Evolutionary conservation across 306 rosid genomes (phyloP).

Genomic region (Dalbergia cultrata): DNA sequence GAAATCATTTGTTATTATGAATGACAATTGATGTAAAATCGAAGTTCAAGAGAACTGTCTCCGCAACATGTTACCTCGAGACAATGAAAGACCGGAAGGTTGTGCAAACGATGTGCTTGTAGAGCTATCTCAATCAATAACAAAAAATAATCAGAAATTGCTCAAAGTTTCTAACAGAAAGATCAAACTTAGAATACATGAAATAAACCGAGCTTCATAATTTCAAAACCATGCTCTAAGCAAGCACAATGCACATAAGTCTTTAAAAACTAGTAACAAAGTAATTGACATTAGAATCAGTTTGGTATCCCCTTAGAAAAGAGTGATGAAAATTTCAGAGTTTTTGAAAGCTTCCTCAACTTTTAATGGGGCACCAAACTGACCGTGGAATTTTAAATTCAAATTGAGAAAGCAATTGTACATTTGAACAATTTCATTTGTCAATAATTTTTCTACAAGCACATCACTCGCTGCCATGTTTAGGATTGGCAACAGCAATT

Average conservation of each 20-base stretch:
- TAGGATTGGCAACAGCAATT: slow-evolving; percentile 27
- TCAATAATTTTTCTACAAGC: neutral
- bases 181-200: slow-evolving; percentile 33
- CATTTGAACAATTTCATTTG: neutral
- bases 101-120: slow-evolving; percentile 91
- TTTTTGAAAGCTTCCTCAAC: neutral
- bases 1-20: slow-evolving; percentile 30
- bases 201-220: slow-evolving; percentile 21
- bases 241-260: slow-evolving; percentile 17
- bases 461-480: slow-evolving; percentile 21
- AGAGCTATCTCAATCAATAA: slow-evolving; percentile 62
- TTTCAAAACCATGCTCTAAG: slow-evolving; percentile 35
- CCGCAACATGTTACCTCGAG: slow-evolving; percentile 70
- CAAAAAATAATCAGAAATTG: slow-evolving; percentile 29
- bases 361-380: slow-evolving; percentile 21
- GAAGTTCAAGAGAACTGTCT: slow-evolving; percentile 40
- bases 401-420: neutral
- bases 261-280: slow-evolving; percentile 13
- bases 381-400: neutral
- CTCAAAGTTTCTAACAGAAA: slow-evolving; percentile 28
- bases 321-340: neutral
- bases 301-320: neutral
- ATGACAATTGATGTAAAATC: slow-evolving; percentile 25
- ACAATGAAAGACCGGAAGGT: slow-evolving; percentile 93
- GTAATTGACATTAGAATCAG: slow-evolving; percentile 11